A percentile compares a stretch with the other conserved stretches of the same genome.
Conservation (phyloP, 2,329 filamentous ascomycete genomes). For the Aspergillaceae sp. region DNA sequence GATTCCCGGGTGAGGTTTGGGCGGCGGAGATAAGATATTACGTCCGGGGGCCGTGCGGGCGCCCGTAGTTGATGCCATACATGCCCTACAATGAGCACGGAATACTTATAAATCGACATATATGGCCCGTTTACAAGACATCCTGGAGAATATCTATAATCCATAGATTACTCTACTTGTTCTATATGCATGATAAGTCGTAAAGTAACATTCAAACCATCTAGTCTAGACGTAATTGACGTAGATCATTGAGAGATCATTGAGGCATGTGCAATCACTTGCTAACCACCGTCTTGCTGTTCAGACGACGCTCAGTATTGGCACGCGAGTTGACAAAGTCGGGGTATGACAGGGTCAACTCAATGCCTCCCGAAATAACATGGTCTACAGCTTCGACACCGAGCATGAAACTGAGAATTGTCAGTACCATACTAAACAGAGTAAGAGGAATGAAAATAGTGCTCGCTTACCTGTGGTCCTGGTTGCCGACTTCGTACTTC, state of each 20-base stretch:
- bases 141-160: no score
- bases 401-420: constrained; percentile 64
- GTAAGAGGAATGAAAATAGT: neutral
- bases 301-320: constrained; percentile 54
- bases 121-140: no score
- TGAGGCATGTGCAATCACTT: neutral
- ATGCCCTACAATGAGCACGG: neutral
- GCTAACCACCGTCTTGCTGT: neutral
- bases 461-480: constrained; percentile 63
- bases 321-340: constrained; percentile 77
- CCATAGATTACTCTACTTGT: no score
- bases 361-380: constrained; percentile 78
- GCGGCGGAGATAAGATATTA: constrained; percentile 25
- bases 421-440: neutral
- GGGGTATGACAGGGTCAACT: constrained; percentile 91
- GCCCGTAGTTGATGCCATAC: neutral
- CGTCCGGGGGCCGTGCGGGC: constrained; percentile 6
- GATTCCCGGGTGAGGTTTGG: constrained; percentile 7
- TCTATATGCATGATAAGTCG: no score
- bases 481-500: constrained; percentile 95
- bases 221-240: no score
- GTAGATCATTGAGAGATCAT: no score
- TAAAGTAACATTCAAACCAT: no score
- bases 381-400: constrained; percentile 88
- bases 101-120: no score